Evolutionary conservation across 257 asterid genomes (phyloP), one percentile per base, ranked within the genome.

Genomic region (Echites panduratus): DNA sequence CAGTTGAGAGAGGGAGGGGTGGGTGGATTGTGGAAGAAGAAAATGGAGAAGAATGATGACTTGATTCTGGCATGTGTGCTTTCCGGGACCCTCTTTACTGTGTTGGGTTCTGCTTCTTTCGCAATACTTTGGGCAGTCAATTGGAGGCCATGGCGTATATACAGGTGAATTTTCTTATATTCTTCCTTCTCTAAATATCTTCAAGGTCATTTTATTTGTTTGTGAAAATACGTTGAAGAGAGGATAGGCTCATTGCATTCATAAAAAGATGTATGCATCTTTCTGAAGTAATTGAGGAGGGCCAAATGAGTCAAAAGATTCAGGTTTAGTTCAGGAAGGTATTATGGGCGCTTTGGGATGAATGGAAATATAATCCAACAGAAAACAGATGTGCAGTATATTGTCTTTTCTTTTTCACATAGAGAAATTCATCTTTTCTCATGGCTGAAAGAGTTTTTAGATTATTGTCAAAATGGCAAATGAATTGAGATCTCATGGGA

Each of bases 101-200:
- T 90, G 81, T 84, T 95, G 35, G 85, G 91, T 73, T 82, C 90
- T 27, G 96, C 94, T 78, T 90, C 99, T 74, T 95, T 92, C 75
- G 90, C 78, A 71, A 80, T 95, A 81, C 97, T 92, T 64, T 95
- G 99, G 99, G 89, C 88, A 76, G 99, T 95, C 70, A 95, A 92
- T 84, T 95, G 99, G 99, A 84, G 99, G 75, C 99, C 99, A 6
- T 95, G 99, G 99, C 97, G 99, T 61, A 89, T 92, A 78, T 95
- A 90, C 65, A 95, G 99, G 98, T 90, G 69, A 79, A 49, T 58
- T 11, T 20, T 70, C 66, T 54, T 24, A 3, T 22, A 22, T 7
- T 47, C 52, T 45, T 27, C 38, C 1, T 27, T 5, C 59, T 49
- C 13, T 20, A 45, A 41, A 58, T 73, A 22, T 66, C 57, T 26